Evolutionary conservation across 768 basidiomycete genomes (phyloP).

Genomic region (Cubamyces sp.): DNA sequence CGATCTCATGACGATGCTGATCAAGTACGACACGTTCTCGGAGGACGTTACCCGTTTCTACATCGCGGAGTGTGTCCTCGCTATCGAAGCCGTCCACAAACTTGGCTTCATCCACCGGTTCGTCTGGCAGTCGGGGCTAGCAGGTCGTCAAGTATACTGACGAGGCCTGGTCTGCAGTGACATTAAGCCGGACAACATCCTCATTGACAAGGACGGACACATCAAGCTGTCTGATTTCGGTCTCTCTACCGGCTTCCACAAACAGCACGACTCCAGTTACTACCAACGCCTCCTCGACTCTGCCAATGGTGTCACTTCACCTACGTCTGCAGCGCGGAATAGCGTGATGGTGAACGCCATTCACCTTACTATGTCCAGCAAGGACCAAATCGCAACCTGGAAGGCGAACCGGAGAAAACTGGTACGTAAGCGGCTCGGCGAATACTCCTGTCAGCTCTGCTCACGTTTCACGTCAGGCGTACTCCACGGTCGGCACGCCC

Average conservation of each 20-base stretch:
- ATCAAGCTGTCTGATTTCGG: slow-evolving; percentile 99
- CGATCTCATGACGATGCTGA: slow-evolving; percentile 99
- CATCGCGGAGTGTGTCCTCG: slow-evolving; percentile 97
- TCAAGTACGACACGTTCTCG: slow-evolving; percentile 98
- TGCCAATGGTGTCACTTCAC: slow-evolving; percentile 51
- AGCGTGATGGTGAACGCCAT: slow-evolving; percentile 98
- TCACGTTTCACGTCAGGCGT: slow-evolving; percentile 61
- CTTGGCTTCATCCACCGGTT: slow-evolving; percentile 98
- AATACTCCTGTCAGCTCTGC: neutral
- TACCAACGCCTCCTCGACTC: slow-evolving; percentile 87
- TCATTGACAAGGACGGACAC: slow-evolving; percentile 97
- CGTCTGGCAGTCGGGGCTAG: slow-evolving; percentile 30
- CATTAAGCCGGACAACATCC: slow-evolving; percentile 98
- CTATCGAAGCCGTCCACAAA: slow-evolving; percentile 96
- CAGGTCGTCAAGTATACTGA: slow-evolving; percentile 6
- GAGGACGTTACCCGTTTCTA: slow-evolving; percentile 99
- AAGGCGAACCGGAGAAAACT: slow-evolving; percentile 97
- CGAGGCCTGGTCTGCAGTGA: slow-evolving; percentile 57
- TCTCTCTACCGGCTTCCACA: slow-evolving; percentile 98
- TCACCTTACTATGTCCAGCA: slow-evolving; percentile 92
- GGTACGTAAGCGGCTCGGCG: slow-evolving; percentile 45
- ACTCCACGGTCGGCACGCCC: slow-evolving; percentile 96
- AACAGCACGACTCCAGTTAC: slow-evolving; percentile 95
- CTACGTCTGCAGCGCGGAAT: slow-evolving; percentile 65
- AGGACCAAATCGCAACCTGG: slow-evolving; percentile 96